phyloP scores from a whole-genome alignment of 176 grass and related monocot genomes.

The Calamus simplicifolius region DNA sequence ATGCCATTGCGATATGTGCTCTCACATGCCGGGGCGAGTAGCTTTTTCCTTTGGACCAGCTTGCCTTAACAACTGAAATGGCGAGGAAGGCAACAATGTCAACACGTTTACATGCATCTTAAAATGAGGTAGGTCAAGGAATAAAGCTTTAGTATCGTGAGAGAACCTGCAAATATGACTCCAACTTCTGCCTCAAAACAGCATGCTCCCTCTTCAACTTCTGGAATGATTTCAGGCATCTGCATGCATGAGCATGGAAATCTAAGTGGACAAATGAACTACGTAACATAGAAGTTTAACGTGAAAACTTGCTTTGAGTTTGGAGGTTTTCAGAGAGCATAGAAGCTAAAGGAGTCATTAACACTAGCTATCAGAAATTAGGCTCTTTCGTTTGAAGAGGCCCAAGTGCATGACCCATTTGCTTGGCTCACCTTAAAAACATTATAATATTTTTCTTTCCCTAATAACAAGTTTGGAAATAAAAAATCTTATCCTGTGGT shows the following conservation, averaged over 20 bases:
- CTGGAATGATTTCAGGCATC: slow-evolving; percentile 76
- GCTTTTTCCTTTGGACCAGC: slow-evolving; percentile 59
- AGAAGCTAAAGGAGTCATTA: no score
- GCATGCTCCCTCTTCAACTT: slow-evolving; percentile 86
- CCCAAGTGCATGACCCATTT: background rate
- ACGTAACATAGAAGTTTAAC: background rate
- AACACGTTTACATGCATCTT: background rate
- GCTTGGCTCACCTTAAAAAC: background rate
- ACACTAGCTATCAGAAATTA: no score
- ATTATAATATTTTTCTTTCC: no score
- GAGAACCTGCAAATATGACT: slow-evolving; percentile 93
- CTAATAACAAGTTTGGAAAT: no score
- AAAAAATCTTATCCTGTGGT: no score
- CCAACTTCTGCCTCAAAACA: slow-evolving; percentile 70
- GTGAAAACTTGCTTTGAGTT: background rate
- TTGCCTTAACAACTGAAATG: slow-evolving; percentile 54
- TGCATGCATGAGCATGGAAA: slow-evolving; percentile 19
- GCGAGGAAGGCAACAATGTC: background rate
- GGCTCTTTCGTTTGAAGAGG: no score
- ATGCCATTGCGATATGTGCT: background rate
- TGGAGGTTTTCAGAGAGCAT: background rate
- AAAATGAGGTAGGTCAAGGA: background rate
- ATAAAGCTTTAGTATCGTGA: background rate
- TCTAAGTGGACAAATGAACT: slow-evolving; percentile 4
- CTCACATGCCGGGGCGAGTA: slow-evolving; percentile 44